phyloP scores from a whole-genome alignment of 768 basidiomycete genomes.

The Podaxis sp. region DNA sequence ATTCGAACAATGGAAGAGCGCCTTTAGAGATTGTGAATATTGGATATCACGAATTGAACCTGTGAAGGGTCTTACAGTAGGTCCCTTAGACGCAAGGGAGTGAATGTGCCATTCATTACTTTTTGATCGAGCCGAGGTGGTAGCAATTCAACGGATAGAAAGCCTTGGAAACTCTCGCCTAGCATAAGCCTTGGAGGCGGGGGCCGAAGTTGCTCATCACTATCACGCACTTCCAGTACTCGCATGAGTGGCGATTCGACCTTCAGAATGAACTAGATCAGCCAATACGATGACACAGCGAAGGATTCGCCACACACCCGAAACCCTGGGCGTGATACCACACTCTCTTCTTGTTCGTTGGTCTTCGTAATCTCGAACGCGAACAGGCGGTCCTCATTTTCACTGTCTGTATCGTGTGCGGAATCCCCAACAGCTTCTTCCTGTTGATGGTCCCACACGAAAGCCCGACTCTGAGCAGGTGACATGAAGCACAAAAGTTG shows the following conservation, averaged over 20 bases:
- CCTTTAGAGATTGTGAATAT: neutral
- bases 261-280: neutral
- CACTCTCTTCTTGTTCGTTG: constrained; percentile 54
- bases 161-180: constrained; percentile 4
- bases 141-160: neutral
- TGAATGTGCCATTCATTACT: neutral
- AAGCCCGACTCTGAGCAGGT: constrained; percentile 39
- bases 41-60: no score
- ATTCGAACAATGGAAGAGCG: neutral
- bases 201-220: neutral
- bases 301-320: constrained; percentile 29
- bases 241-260: neutral
- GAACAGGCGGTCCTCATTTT: constrained; percentile 52
- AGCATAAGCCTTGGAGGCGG: constrained; percentile 1
- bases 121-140: constrained; percentile 5
- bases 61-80: neutral
- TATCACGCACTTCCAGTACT: neutral
- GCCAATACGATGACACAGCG: no score
- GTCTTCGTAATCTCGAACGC: constrained; percentile 55
- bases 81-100: neutral
- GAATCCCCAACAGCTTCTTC: constrained; percentile 21
- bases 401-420: constrained; percentile 33
- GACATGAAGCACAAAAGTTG: constrained; percentile 54
- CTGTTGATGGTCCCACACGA: constrained; percentile 42
- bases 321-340: constrained; percentile 43